Conservation (phyloP, 2,329 filamentous ascomycete genomes). For the Stagonosporopsis cucurbitacearum region DNA sequence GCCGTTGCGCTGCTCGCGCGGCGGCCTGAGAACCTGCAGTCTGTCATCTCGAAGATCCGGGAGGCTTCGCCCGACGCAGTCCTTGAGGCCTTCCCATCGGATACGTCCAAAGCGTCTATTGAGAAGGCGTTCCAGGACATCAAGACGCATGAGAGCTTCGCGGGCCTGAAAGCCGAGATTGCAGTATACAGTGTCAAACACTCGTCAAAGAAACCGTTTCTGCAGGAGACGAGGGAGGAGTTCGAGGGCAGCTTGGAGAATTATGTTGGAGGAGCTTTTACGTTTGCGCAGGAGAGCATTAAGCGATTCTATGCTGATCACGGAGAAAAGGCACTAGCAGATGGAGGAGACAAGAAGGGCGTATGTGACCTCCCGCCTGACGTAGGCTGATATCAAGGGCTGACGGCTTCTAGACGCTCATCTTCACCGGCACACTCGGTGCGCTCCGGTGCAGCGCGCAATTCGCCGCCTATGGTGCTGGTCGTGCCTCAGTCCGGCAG, state of each 20-base stretch:
- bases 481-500: slow-evolving; percentile 60
- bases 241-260: slow-evolving; percentile 55
- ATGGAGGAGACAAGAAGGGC: slow-evolving; percentile 61
- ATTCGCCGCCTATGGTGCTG: slow-evolving; percentile 63
- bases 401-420: slow-evolving; percentile 51
- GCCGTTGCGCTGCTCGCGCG: slow-evolving; percentile 63
- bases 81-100: slow-evolving; percentile 60
- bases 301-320: slow-evolving; percentile 61
- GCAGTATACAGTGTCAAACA: slow-evolving; percentile 66
- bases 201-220: slow-evolving; percentile 61
- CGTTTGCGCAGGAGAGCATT: slow-evolving; percentile 61
- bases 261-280: slow-evolving; percentile 63
- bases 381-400: background rate
- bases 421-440: slow-evolving; percentile 64
- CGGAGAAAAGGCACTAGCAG: slow-evolving; percentile 55
- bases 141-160: slow-evolving; percentile 56
- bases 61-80: slow-evolving; percentile 52
- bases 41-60: slow-evolving; percentile 52
- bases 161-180: slow-evolving; percentile 58
- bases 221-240: slow-evolving; percentile 59
- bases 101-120: slow-evolving; percentile 57
- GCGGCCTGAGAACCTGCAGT: slow-evolving; percentile 54
- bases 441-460: slow-evolving; percentile 61
- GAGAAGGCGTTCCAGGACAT: slow-evolving; percentile 59
- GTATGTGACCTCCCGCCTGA: slow-evolving; percentile 23